Percentiles rank a stretch among this genome's conserved stretches.
These are phyloP conservation scores for Gracilaria domingensis DNA, from an alignment of 23 red algal species.

Conservation along the genomic window DNA sequence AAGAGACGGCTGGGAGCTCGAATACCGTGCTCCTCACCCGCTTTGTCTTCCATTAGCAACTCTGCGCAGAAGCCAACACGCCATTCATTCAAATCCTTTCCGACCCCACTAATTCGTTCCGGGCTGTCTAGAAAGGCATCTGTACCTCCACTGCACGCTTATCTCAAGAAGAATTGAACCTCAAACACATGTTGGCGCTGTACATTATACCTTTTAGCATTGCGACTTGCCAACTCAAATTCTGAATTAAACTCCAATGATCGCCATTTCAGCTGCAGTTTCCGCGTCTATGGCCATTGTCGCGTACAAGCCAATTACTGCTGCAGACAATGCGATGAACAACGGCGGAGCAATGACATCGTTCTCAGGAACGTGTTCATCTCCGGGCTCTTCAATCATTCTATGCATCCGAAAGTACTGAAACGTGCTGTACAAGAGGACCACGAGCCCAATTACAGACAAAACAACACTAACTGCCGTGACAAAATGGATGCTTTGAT, in stretches of 20 bases:
- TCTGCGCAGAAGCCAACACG: background rate
- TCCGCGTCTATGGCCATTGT: slow-evolving; percentile 54
- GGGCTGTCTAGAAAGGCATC: slow-evolving; percentile 38
- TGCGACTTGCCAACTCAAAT: background rate
- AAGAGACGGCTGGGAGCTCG: slow-evolving; percentile 36
- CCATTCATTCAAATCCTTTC: background rate
- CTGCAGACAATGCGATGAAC: slow-evolving; percentile 3
- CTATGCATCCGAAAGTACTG: slow-evolving; percentile 62
- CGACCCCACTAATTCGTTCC: slow-evolving; percentile 26
- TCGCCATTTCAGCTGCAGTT: slow-evolving; percentile 27
- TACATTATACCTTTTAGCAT: background rate
- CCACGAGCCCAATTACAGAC: slow-evolving; percentile 16
- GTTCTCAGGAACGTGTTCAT: slow-evolving; percentile 35
- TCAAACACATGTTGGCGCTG: background rate
- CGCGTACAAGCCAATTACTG: slow-evolving; percentile 39
- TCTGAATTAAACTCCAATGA: slow-evolving; percentile 39
- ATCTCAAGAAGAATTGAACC: slow-evolving; percentile 27
- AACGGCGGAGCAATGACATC: slow-evolving; percentile 1
- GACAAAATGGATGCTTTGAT: slow-evolving; percentile 3
- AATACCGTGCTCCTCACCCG: slow-evolving; percentile 26
- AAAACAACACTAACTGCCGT: slow-evolving; percentile 9
- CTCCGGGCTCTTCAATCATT: slow-evolving; percentile 49
- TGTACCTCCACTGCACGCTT: slow-evolving; percentile 41
- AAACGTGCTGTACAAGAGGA: slow-evolving; percentile 11
- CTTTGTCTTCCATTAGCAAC: background rate